These are phyloP conservation scores for Saccharomycopsis sp. DNA, from an alignment of 805 yeast species.

Conservation along the genomic window DNA sequence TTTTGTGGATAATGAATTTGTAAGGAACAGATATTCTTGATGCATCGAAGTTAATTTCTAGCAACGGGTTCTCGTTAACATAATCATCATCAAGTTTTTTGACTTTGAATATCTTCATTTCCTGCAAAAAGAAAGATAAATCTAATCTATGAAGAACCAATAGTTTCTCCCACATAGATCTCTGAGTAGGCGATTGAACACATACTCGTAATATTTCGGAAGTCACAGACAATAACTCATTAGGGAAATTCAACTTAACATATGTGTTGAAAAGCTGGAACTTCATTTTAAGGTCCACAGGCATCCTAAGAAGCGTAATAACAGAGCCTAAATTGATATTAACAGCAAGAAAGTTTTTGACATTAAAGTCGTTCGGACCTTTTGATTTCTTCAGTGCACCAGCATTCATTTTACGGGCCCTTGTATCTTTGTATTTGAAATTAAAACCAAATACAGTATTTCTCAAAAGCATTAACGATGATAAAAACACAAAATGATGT, in stretches of 20 bases:
- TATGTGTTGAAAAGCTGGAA: constrained; percentile 34
- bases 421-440: constrained; percentile 18
- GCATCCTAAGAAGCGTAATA: constrained; percentile 32
- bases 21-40: constrained; percentile 61
- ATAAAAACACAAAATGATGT: constrained; percentile 39
- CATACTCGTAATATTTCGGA: constrained; percentile 35
- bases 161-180: constrained; percentile 45
- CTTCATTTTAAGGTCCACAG: constrained; percentile 43
- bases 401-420: constrained; percentile 23
- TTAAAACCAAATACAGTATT: constrained; percentile 31
- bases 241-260: background rate
- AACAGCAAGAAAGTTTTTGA: constrained; percentile 24
- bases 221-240: constrained; percentile 19
- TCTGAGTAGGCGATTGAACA: constrained; percentile 45
- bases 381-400: constrained; percentile 18
- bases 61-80: constrained; percentile 30
- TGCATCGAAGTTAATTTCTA: constrained; percentile 32
- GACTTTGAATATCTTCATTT: constrained; percentile 27
- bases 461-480: constrained; percentile 39
- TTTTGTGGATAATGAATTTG: constrained; percentile 63
- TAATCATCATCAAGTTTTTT: constrained; percentile 21
- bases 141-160: constrained; percentile 29
- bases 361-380: constrained; percentile 21
- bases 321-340: constrained; percentile 23
- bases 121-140: background rate